These are phyloP conservation scores for Nemania diffusa DNA, from an alignment of 2,329 filamentous ascomycete species.

Conservation along the genomic window DNA sequence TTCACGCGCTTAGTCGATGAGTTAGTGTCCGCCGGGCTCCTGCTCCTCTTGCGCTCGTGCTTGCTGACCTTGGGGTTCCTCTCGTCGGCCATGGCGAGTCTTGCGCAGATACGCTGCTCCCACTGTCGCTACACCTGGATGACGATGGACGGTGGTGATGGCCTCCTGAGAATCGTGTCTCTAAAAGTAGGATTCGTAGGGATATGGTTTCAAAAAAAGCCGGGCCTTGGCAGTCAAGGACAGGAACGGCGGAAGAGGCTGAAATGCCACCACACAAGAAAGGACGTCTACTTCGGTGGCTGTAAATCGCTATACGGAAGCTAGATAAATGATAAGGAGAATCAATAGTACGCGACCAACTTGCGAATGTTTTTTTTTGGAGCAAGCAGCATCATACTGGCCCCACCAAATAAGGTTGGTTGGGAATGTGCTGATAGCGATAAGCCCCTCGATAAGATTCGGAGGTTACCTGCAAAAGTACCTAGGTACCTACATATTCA, in stretches of 20 bases:
- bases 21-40: constrained; percentile 40
- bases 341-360: background rate
- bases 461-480: background rate
- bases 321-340: background rate
- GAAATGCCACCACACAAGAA: background rate
- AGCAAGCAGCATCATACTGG: no score
- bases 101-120: background rate
- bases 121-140: background rate
- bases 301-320: background rate
- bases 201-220: no score
- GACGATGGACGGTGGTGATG: background rate
- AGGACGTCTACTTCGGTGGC: background rate
- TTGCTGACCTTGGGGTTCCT: constrained; percentile 38
- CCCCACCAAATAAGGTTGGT: constrained; percentile 13
- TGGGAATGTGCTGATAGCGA: constrained; percentile 9
- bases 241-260: background rate
- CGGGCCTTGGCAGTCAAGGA: no score
- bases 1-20: constrained; percentile 46
- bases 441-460: constrained; percentile 2
- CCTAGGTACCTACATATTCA: background rate
- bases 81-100: constrained; percentile 35
- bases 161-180: background rate
- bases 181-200: background rate
- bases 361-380: constrained; percentile 22
- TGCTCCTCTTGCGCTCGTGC: constrained; percentile 44